These are phyloP conservation scores for Erythrophleum ivorense DNA, from an alignment of 331 rosid species.

Conservation along the genomic window DNA sequence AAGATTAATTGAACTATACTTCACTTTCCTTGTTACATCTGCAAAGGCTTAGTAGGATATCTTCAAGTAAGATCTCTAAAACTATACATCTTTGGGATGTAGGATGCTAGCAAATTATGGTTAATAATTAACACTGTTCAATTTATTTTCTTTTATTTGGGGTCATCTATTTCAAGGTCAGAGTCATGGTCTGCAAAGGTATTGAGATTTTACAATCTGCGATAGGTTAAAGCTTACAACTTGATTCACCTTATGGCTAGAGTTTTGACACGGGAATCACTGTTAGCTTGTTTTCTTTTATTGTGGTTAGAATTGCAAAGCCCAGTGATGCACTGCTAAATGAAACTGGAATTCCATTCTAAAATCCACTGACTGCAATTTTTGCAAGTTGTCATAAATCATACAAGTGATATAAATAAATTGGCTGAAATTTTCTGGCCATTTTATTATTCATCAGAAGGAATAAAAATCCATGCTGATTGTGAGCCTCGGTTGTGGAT, in stretches of 20 bases:
- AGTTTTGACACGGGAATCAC: slow-evolving; percentile 3
- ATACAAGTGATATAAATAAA: not conserved
- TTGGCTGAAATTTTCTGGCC: not conserved
- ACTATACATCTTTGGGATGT: not conserved
- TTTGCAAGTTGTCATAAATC: not conserved
- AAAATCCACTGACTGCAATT: not conserved
- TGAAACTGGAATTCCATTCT: not conserved
- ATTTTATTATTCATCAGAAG: not conserved
- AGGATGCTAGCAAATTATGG: not conserved
- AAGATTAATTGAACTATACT: not conserved
- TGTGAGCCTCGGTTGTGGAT: not conserved
- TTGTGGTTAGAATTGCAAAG: not conserved
- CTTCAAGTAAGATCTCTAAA: not conserved
- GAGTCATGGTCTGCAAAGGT: not conserved
- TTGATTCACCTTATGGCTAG: not conserved
- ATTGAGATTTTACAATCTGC: not conserved
- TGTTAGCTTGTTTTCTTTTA: not conserved
- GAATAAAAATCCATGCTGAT: not conserved
- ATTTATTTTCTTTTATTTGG: slow-evolving; percentile 2
- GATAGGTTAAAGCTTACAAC: not conserved
- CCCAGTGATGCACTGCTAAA: not conserved
- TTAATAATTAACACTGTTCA: not conserved
- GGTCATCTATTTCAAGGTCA: not conserved
- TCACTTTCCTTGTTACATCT: not conserved
- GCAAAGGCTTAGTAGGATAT: not conserved